These are phyloP conservation scores for Fraxinus excelsior DNA, from an alignment of 257 asterid genomes.

Conservation along the genomic window DNA sequence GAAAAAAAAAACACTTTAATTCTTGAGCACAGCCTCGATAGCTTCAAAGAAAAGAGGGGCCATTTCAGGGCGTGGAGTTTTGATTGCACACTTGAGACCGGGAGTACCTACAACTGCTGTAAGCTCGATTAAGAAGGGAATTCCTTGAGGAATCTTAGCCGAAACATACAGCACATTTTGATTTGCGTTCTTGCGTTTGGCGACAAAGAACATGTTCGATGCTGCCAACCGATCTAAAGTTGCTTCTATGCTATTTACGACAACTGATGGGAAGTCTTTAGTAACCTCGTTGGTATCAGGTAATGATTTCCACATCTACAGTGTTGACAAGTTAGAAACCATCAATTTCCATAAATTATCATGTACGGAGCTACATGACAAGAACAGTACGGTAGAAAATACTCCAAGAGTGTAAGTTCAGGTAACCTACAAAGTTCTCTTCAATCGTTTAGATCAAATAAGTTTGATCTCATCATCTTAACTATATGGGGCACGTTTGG, in stretches of 20 bases:
- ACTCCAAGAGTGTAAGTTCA: not conserved
- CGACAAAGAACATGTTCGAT: conserved; percentile 84
- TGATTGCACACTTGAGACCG: conserved; percentile 90
- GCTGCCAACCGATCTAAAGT: conserved; percentile 72
- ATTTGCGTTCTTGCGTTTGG: conserved; percentile 87
- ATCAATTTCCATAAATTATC: conserved; percentile 18
- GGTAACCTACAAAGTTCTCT: not conserved
- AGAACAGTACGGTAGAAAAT: not conserved
- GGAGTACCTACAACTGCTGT: conserved; percentile 74
- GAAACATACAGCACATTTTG: conserved; percentile 94
- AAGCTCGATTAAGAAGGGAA: conserved; percentile 85
- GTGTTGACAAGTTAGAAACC: conserved; percentile 6
- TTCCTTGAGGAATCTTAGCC: conserved; percentile 79
- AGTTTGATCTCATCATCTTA: not conserved
- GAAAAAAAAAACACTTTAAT: conserved; percentile 28
- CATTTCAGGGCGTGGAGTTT: conserved; percentile 85
- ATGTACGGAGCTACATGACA: not conserved
- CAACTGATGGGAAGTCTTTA: conserved; percentile 74
- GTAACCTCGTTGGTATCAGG: conserved; percentile 93
- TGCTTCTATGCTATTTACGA: conserved; percentile 64
- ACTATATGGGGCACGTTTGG: not conserved
- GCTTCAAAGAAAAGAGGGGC: conserved; percentile 90
- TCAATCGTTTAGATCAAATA: not conserved
- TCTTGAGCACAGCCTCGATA: conserved; percentile 62
- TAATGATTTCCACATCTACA: conserved; percentile 95